Conservation (phyloP, 2,329 filamentous ascomycete genomes). For the Xylariomycetidae sp. region DNA sequence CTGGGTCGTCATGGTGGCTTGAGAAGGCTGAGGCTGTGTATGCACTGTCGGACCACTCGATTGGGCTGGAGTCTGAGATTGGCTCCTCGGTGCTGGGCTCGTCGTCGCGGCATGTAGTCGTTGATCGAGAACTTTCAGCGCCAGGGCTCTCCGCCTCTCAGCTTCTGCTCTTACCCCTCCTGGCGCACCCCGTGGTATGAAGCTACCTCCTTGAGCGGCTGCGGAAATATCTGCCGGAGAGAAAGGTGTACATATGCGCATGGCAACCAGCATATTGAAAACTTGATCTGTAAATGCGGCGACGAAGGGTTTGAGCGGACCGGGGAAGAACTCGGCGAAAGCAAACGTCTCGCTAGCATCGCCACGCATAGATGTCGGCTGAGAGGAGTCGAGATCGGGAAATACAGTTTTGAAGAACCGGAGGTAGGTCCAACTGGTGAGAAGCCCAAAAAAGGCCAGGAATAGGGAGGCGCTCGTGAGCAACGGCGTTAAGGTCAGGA, state of each 20-base stretch:
- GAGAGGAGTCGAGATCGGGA: slow-evolving; percentile 61
- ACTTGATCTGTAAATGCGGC: slow-evolving; percentile 68
- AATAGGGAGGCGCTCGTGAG: slow-evolving; percentile 70
- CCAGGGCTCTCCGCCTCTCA: slow-evolving; percentile 81
- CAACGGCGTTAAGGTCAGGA: slow-evolving; percentile 53
- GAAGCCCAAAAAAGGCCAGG: slow-evolving; percentile 74
- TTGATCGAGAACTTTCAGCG: slow-evolving; percentile 88
- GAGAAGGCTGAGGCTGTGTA: slow-evolving; percentile 50
- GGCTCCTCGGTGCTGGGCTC: slow-evolving; percentile 38
- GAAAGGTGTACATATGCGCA: slow-evolving; percentile 81
- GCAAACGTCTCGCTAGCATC: slow-evolving; percentile 96
- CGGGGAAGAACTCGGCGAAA: slow-evolving; percentile 93
- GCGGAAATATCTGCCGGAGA: slow-evolving; percentile 74
- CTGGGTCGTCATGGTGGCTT: slow-evolving; percentile 54
- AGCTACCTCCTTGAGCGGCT: slow-evolving; percentile 63
- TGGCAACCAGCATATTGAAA: slow-evolving; percentile 68
- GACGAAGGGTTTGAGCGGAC: slow-evolving; percentile 72
- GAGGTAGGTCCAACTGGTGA: slow-evolving; percentile 91
- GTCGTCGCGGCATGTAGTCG: slow-evolving; percentile 78
- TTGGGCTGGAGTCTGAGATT: slow-evolving; percentile 36
- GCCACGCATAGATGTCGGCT: slow-evolving; percentile 64
- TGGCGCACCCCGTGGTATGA: slow-evolving; percentile 51
- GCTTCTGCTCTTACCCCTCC: slow-evolving; percentile 82
- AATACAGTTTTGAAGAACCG: slow-evolving; percentile 85
- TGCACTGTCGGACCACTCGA: slow-evolving; percentile 52